A percentile compares a stretch with the other conserved stretches of the same genome.
phyloP scores from a whole-genome alignment of 2,329 filamentous ascomycete genomes.

The Apiospora aurea region DNA sequence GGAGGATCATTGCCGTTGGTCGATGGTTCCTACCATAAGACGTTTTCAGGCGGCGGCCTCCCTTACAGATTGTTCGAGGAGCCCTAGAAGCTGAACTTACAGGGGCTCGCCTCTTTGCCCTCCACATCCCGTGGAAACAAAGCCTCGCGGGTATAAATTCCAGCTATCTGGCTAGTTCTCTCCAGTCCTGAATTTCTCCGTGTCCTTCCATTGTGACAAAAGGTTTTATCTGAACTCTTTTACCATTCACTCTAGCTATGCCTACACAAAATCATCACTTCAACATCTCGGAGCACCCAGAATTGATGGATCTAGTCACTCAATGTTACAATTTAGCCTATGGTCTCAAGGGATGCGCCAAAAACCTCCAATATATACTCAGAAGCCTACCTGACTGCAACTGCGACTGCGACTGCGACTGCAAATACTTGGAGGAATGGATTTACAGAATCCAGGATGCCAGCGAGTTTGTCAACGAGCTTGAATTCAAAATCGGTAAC shows the following conservation, averaged over 20 bases:
- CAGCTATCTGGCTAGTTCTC: not conserved
- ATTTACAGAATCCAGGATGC: no score
- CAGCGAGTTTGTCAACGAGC: not conserved
- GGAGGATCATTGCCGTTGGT: constrained; percentile 3
- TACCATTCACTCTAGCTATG: not conserved
- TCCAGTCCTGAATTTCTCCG: not conserved
- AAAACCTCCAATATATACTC: not conserved
- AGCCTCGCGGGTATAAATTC: not conserved
- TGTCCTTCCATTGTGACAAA: not conserved
- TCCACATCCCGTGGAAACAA: not conserved
- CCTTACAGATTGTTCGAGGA: no score
- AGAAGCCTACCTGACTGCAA: not conserved
- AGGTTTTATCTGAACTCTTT: not conserved
- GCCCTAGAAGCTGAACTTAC: no score
- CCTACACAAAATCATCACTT: not conserved
- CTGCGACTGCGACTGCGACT: no score
- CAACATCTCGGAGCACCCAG: no score
- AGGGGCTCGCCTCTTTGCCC: not conserved
- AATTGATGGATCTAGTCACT: no score
- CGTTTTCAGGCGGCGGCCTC: not conserved
- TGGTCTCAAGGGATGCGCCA: no score
- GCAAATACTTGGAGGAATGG: no score
- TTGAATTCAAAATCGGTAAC: not conserved
- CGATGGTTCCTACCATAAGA: not conserved
- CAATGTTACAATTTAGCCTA: no score